phyloP scores from a whole-genome alignment of 2,329 filamentous ascomycete species.

The Colletotrichum kahawae region DNA sequence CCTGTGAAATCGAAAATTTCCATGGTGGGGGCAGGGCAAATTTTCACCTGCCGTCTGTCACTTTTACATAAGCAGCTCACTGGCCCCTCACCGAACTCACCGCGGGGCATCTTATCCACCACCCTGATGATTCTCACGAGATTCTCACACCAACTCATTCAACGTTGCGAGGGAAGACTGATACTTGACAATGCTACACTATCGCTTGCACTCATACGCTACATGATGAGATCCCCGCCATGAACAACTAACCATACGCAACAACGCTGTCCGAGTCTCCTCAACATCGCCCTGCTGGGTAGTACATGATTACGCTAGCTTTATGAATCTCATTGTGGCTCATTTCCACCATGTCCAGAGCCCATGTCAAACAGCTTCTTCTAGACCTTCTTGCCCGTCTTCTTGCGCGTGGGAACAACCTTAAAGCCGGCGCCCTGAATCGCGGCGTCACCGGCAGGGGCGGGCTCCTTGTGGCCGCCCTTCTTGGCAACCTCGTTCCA shows the following conservation, averaged over 20 bases:
- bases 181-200: background rate
- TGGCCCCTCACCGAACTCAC: background rate
- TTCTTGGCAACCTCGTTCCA: slow-evolving; percentile 99
- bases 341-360: background rate
- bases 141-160: background rate
- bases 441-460: slow-evolving; percentile 38
- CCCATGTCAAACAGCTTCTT: background rate
- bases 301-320: background rate
- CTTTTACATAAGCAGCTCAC: slow-evolving; percentile 23
- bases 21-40: slow-evolving; percentile 26
- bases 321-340: background rate
- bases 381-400: slow-evolving; percentile 75
- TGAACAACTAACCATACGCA: background rate
- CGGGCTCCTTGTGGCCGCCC: slow-evolving; percentile 60
- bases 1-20: slow-evolving; percentile 23
- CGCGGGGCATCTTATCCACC: background rate
- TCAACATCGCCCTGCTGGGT: background rate
- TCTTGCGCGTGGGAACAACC: slow-evolving; percentile 91
- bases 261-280: background rate
- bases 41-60: slow-evolving; percentile 13
- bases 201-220: slow-evolving; percentile 3
- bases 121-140: background rate
- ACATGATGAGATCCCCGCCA: background rate
- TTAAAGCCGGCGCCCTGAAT: slow-evolving; percentile 75
- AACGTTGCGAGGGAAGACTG: background rate